Evolutionary conservation across 139 green algal species (phyloP), one percentile per base, ranked within the genome.

Genomic region (Chlorella sp.): DNA sequence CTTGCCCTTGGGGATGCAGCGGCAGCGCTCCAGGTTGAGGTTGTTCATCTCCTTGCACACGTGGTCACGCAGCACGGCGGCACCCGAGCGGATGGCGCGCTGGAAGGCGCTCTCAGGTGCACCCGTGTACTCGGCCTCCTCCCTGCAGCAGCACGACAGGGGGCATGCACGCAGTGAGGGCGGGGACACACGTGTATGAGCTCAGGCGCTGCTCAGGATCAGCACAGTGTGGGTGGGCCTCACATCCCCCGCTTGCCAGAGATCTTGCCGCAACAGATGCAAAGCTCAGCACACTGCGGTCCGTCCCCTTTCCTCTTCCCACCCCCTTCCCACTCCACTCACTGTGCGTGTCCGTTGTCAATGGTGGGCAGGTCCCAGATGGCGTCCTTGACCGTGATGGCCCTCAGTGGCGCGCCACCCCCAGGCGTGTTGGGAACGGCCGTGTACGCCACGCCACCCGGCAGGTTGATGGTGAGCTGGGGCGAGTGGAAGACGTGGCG

Each of bases 11-110:
- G 94, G 94, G 74, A 98, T 97, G 86, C 90, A 95, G 49, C 88
- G 50, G 89, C 94, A 98, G 35, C 94, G 80, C 83, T 95, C 86
- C 80, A 97, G 74, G 85, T 98, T 98, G 32, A 98, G 87, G 32
- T 93, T 86, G 81, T 98, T 98, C 92, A 98, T 97, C 35, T 78
- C 77, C 69, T 98, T 98, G 87, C 82, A 92, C 71, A 97, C 90
- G 87, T 98, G 94, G 79, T 98, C 90, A n/a, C 67, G 60, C 35
- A 97, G 79, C 70, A 74, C 62, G 3, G 65, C 71, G 67, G 67
- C 42, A 23, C 64, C 51, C 36, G 79, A 82, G 35, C 94, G 81
- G 60, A 98, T 92, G 34, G 68, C 32, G 55, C 72, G 77, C 87
- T 98, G 93, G 82, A 95, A 97, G 1, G 85, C 89, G 35, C 75